These are phyloP conservation scores for Cytospora piceicola DNA, from an alignment of 2,329 filamentous ascomycete genomes.

Conservation along the genomic window DNA sequence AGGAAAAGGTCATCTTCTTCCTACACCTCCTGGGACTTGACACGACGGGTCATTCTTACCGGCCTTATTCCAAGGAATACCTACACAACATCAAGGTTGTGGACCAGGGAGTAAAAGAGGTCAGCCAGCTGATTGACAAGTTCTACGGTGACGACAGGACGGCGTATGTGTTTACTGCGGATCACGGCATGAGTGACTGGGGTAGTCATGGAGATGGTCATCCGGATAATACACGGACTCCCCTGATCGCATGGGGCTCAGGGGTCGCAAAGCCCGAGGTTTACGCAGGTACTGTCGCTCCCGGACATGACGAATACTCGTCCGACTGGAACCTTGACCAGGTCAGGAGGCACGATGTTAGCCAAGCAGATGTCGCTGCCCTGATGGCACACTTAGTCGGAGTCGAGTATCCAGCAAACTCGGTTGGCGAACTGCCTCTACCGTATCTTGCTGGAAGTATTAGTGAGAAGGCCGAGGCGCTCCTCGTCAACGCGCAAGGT, in stretches of 20 bases:
- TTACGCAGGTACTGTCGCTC: constrained; percentile 58
- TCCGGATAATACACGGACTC: constrained; percentile 94
- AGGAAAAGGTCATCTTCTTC: constrained; percentile 94
- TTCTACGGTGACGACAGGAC: constrained; percentile 88
- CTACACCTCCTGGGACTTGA: constrained; percentile 91
- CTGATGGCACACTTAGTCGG: constrained; percentile 94
- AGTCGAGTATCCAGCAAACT: constrained; percentile 91
- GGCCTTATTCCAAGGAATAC: constrained; percentile 95
- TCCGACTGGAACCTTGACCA: constrained; percentile 84
- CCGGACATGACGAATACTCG: constrained; percentile 91
- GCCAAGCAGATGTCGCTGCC: constrained; percentile 90
- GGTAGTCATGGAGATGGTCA: constrained; percentile 99
- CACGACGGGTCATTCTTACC: constrained; percentile 81
- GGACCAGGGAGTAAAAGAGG: constrained; percentile 84
- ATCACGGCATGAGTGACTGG: constrained; percentile 99
- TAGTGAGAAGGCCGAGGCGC: constrained; percentile 80
- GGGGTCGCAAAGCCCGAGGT: constrained; percentile 78
- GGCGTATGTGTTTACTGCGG: constrained; percentile 94
- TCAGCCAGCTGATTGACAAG: constrained; percentile 76
- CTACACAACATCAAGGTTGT: constrained; percentile 93
- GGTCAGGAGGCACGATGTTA: constrained; percentile 85
- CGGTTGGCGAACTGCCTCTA: constrained; percentile 88
- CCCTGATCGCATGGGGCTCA: constrained; percentile 90
- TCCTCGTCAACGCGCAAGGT: constrained; percentile 80
- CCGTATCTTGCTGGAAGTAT: constrained; percentile 75